A percentile compares a stretch with the other conserved stretches of the same genome.
Evolutionary conservation across 2,329 filamentous ascomycete species (phyloP).

Genomic region (Diaporthe humulicola): DNA sequence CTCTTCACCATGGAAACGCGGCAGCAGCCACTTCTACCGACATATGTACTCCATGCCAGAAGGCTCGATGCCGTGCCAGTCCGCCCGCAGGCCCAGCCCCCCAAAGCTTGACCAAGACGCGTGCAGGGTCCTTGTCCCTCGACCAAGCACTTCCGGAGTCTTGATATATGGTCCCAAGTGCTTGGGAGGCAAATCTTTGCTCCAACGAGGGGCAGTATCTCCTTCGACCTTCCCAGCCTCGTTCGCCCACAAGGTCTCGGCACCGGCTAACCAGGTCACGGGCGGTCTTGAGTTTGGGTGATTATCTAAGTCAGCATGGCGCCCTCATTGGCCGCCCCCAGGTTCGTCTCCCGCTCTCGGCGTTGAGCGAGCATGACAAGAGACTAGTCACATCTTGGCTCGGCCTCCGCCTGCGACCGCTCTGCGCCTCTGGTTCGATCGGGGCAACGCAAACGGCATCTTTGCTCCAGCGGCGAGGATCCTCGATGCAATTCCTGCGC

Average conservation of each 20-base stretch:
- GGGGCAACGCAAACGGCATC: slow-evolving; percentile 28
- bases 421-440: slow-evolving; percentile 27
- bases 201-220: slow-evolving; percentile 2
- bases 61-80: not conserved
- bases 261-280: slow-evolving; percentile 25
- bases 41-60: slow-evolving; percentile 5
- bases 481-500: slow-evolving; percentile 22
- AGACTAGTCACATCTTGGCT: slow-evolving; percentile 31
- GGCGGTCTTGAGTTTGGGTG: not conserved
- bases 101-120: slow-evolving; percentile 20
- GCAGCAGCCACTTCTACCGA: slow-evolving; percentile 21
- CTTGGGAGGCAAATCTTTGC: slow-evolving; percentile 18
- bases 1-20: not conserved
- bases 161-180: slow-evolving; percentile 10
- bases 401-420: slow-evolving; percentile 23
- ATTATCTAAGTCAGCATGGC: slow-evolving; percentile 22
- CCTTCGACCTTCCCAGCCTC: slow-evolving; percentile 1
- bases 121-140: slow-evolving; percentile 8
- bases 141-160: slow-evolving; percentile 18
- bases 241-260: slow-evolving; percentile 17
- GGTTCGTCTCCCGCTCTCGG: slow-evolving; percentile 24
- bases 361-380: slow-evolving; percentile 23
- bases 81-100: slow-evolving; percentile 9
- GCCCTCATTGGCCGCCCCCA: slow-evolving; percentile 8
- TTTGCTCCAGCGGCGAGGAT: slow-evolving; percentile 22